Conservation (phyloP, 139 green algal species). For the Ettlia oleoabundans region DNA sequence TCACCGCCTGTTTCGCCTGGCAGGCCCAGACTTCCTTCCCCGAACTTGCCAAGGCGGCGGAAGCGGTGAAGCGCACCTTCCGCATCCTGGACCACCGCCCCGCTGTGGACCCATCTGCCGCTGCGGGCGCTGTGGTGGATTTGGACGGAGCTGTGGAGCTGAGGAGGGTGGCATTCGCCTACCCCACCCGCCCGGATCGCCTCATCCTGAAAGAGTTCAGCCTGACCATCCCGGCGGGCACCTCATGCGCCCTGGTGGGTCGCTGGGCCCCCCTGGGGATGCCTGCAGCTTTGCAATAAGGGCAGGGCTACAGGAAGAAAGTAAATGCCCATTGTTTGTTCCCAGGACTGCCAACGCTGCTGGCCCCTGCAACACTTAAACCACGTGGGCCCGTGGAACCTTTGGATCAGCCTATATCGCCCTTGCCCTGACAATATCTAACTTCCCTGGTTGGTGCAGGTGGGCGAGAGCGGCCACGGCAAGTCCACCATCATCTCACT, state of each 20-base stretch:
- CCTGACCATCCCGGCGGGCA: slow-evolving; percentile 62
- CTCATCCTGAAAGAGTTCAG: slow-evolving; percentile 72
- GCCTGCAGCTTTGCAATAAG: no score
- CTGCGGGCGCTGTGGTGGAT: not conserved
- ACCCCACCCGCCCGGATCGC: slow-evolving; percentile 3
- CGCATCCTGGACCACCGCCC: slow-evolving; percentile 75
- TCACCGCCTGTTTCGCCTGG: not conserved
- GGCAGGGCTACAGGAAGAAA: not conserved
- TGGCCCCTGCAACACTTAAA: no score
- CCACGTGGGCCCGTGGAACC: no score
- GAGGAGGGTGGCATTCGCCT: slow-evolving; percentile 15
- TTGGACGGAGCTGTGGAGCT: slow-evolving; percentile 25
- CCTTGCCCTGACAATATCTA: no score
- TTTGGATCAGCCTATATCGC: no score
- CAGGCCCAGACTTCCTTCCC: slow-evolving; percentile 67
- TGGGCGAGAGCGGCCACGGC: slow-evolving; percentile 86
- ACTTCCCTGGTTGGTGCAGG: no score
- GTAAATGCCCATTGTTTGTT: no score
- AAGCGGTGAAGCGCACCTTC: slow-evolving; percentile 62
- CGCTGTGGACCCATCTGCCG: slow-evolving; percentile 61
- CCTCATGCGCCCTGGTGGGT: slow-evolving; percentile 82
- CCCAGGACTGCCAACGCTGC: no score
- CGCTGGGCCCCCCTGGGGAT: no score
- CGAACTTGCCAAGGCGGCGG: slow-evolving; percentile 70
- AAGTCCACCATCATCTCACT: slow-evolving; percentile 94